Percentiles rank a stretch among this genome's conserved stretches.
Conservation (phyloP, 225 moss, liverwort and hornwort genomes). For the Antitrichia curtipendula region DNA sequence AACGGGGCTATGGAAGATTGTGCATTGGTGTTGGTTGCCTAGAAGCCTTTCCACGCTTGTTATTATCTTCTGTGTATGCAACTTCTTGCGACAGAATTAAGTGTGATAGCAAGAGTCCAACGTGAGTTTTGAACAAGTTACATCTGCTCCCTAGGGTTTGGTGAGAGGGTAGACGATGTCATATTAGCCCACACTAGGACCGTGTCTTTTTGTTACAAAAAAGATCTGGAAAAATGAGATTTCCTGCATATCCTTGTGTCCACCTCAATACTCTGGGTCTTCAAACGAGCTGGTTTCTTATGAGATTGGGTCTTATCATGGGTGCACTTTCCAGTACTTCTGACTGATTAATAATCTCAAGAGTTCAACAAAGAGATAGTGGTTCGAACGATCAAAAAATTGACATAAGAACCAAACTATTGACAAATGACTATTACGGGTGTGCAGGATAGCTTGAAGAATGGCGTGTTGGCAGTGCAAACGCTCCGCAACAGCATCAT, state of each 20-base stretch:
- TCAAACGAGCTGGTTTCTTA: neutral
- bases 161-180: neutral
- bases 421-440: neutral
- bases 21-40: neutral
- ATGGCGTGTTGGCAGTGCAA: slow-evolving; percentile 75
- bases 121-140: neutral
- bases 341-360: neutral
- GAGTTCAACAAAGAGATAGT: neutral
- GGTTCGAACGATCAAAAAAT: neutral
- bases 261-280: neutral
- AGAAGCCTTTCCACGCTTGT: neutral
- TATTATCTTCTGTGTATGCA: neutral
- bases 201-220: too few relatives aligned
- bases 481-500: slow-evolving; percentile 91
- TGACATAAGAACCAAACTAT: neutral
- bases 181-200: too few relatives aligned
- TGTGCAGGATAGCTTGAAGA: slow-evolving; percentile 48
- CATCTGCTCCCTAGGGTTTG: neutral
- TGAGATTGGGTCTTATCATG: neutral
- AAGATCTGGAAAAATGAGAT: neutral
- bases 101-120: neutral
- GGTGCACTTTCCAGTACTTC: neutral
- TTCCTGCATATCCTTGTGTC: neutral
- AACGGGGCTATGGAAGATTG: neutral
- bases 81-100: neutral